A percentile compares a stretch with the other conserved stretches of the same genome.
These are phyloP conservation scores for Populus euphratica DNA, from an alignment of 345 rosid genomes.

Conservation along the genomic window DNA sequence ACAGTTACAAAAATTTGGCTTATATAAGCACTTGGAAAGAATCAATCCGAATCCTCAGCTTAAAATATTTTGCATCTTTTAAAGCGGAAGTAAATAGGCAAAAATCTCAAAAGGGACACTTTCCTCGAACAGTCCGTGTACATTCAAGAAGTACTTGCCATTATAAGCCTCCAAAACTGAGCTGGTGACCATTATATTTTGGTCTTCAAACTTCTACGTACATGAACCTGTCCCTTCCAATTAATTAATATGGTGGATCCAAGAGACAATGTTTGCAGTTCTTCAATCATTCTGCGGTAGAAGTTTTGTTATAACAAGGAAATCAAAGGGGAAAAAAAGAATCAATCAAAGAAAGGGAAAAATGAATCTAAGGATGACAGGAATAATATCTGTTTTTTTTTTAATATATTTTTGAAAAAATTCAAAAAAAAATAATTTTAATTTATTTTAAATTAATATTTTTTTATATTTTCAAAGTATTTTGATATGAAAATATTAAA, in stretches of 20 bases:
- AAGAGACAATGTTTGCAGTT: background rate
- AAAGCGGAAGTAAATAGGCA: background rate
- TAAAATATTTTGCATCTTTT: background rate
- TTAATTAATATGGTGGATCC: background rate
- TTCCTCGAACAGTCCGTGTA: background rate
- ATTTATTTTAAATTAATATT: too few species aligned
- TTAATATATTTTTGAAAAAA: too few species aligned
- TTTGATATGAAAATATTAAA: too few species aligned
- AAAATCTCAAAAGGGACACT: background rate
- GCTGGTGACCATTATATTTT: background rate
- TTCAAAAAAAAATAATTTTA: too few species aligned
- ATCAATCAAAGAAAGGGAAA: background rate
- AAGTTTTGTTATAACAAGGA: background rate
- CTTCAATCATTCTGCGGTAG: conserved; percentile 1
- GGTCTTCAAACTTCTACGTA: background rate
- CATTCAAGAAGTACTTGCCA: background rate
- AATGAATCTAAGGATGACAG: background rate
- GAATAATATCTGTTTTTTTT: background rate
- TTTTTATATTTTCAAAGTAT: too few species aligned
- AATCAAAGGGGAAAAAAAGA: background rate
- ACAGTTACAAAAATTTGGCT: background rate
- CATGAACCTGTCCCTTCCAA: background rate
- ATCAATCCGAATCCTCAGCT: background rate
- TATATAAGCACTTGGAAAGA: background rate
- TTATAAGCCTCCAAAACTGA: background rate